Evolutionary conservation across 2,329 filamentous ascomycete genomes (phyloP), one percentile per base, ranked within the genome.

Genomic region (Calonectria fujianensis): DNA sequence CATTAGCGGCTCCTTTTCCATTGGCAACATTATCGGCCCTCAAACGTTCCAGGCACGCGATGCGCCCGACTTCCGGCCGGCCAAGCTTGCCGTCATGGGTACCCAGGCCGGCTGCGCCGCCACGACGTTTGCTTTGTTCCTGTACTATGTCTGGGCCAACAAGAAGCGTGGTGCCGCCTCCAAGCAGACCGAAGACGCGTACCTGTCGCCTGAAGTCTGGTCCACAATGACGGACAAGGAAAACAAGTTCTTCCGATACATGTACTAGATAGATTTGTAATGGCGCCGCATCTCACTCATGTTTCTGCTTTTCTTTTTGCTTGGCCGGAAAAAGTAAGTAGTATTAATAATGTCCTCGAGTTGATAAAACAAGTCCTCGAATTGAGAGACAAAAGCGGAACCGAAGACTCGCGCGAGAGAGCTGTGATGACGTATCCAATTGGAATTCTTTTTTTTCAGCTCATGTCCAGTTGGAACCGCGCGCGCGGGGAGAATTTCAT

Each of bases 181-280:
- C 27, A 78, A 81, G 32, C 80, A 85, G 70, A 82, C 79, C 24
- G 86, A 89, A 76, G 87, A 87, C 20, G 79, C 80, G 1, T 87
- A 84, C 76, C 80, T 87, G 83, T 81, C 82, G 11, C 85, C 84
- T 2, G 85, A 88, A 72, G 84, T 84, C 6, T 91, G 85, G 87
- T 84, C 83, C 48, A 86, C 87, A 31, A 82, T 90, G 84, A 92
- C 90, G 9, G 91, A 92, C 74, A 87, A 82, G 79, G 88, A 92
- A 83, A 92, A 93, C 78, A 87, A 86, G 78, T 86, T 85, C 27
- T 92, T 92, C 80, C 86, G 89, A 64, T 92, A 92, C 78, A 84
- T 84, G 1, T 87, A 87, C 59, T 88, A 82, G 72, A 45, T 63
- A 63, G 24, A 63, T 63, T 41, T 41, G 24, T 63, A 41, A 41